Base-by-base conservation (phyloP, 352 stramenopile species). In the Phytophthora sp. region DNA sequence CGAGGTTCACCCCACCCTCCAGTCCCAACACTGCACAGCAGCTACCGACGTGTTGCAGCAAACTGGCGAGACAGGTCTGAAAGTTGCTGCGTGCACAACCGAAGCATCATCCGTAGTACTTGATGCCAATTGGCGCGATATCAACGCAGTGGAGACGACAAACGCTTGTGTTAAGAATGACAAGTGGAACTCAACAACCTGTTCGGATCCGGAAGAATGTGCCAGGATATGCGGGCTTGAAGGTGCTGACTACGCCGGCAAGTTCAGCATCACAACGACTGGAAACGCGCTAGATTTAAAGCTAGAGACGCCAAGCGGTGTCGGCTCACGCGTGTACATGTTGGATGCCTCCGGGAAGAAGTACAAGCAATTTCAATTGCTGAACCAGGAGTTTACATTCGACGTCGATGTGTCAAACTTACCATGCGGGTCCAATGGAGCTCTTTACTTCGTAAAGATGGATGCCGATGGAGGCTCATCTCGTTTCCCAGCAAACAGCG, bases 361-460 rank as follows among this genome's bases (percentile, higher is more conserved):
- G 39, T 83, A 82, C 69, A 77, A 79, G 48, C 55, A 72, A 30
- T 86, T 72, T 56, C 62, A 79, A 60, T 62, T 83, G 39, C 62
- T 82, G 12, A 84, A 87, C 66, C 59, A 82, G 41, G 77, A 87
- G 66, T 82, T 84, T 52, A 55, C 77, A 0, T 74, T 87, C 26
- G 72, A 82, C 42, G 72, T 87, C 9, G 77, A 87, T 50, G 66
- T 77, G 15, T 82, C 68, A 24, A 45, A 70, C 27, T 52, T 84
- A n/a, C 67, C 70, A 2, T 87, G 77, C n/a, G 77, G 77, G 0
- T 49, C 75, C 51, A 87, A 87, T 53, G 77, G 77, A 42, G 77
- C 77, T 28, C 56, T 87, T 8, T 87, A 87, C 61, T 87, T 84
- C 39, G 72, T 79, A 34, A 58, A 80, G 49, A 87, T 87, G 74